Base-by-base conservation (phyloP, 345 rosid genomes). In the Litchi chinensis region DNA sequence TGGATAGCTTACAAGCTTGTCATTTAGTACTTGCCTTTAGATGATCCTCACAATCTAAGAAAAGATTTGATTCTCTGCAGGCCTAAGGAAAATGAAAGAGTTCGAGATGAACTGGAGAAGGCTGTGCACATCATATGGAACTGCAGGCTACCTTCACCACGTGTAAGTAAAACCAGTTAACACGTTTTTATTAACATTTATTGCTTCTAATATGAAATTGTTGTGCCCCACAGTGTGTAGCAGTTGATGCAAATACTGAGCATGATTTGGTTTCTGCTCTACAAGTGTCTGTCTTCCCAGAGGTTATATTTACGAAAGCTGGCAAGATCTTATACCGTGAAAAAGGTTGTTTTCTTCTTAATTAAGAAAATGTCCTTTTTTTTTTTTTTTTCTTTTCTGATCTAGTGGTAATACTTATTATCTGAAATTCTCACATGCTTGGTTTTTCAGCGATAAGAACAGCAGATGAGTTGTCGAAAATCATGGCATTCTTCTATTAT, bases 111-210 rank as follows among this genome's bases (percentile, higher is more conserved):
- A 82, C 76, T 95, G 79, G 97, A 89, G 82, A 93, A 89, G 82
- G 98, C 98, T 15, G 91, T 95, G n/a, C 88, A 87, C n/a, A 82
- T 95, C 77, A 93, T 95, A 71, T 95, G 98, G 98, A 90, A 89
- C 78, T 93, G 97, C 89, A 84, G 93, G 72, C 89, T 95, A 77
- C 98, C 98, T 71, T 92, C 95, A 43, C 98, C 98, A 57, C 85
- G 98, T 79, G 98, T 95, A 85, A 80, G 92, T 70, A 19, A 67
- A 76, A 13, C 63, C 4, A 41, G 57, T 60, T 52, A 5, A 71
- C n/a, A 12, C 46, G 54, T 9, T 18, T 44, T 46, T 60, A 8
- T 4, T 11, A 21, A 12, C 46, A 21, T n/a, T 44, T 0, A 2
- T 69, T 83, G 41, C 73, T 69, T 54, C 71, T 82, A 57, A 81